These are phyloP conservation scores for Trifolium fragiferum DNA, from an alignment of 306 rosid species.

Conservation along the genomic window DNA sequence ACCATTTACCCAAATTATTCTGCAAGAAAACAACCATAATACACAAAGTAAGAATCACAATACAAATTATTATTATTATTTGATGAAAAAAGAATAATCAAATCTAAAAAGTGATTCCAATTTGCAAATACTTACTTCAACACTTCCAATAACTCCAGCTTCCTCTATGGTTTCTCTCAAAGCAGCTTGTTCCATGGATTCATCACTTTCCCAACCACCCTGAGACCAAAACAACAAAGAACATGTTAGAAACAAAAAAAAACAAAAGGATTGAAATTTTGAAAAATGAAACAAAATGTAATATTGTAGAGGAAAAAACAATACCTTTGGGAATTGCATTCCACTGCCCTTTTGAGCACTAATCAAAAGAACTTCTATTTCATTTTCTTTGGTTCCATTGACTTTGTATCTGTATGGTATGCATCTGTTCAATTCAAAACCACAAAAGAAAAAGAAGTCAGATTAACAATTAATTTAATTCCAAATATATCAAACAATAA, in stretches of 20 bases:
- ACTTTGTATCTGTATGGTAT: slow-evolving; percentile 79
- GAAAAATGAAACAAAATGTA: slow-evolving; percentile 1
- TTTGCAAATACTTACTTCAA: slow-evolving; percentile 61
- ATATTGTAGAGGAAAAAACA: slow-evolving; percentile 7
- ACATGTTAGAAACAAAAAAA: slow-evolving; percentile 33
- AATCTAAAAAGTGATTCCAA: slow-evolving; percentile 23
- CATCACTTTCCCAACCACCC: slow-evolving; percentile 99
- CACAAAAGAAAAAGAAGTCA: slow-evolving; percentile 14
- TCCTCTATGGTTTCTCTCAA: slow-evolving; percentile 84
- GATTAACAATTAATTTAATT: slow-evolving; percentile 14
- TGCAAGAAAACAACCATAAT: slow-evolving; percentile 46
- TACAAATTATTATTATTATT: not conserved
- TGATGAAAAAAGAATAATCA: not conserved
- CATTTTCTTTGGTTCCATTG: slow-evolving; percentile 47
- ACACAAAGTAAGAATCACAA: slow-evolving; percentile 37
- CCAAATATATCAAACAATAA: not conserved
- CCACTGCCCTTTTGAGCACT: slow-evolving; percentile 87
- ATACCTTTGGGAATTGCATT: slow-evolving; percentile 94
- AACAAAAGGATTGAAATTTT: not conserved
- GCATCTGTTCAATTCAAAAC: slow-evolving; percentile 68
- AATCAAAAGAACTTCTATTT: slow-evolving; percentile 83
- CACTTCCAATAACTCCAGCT: slow-evolving; percentile 82
- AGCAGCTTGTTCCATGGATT: slow-evolving; percentile 85
- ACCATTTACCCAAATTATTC: slow-evolving; percentile 73
- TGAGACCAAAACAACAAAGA: slow-evolving; percentile 43